phyloP scores from a whole-genome alignment of 2,329 filamentous ascomycete species.

The Cryphonectria japonica region DNA sequence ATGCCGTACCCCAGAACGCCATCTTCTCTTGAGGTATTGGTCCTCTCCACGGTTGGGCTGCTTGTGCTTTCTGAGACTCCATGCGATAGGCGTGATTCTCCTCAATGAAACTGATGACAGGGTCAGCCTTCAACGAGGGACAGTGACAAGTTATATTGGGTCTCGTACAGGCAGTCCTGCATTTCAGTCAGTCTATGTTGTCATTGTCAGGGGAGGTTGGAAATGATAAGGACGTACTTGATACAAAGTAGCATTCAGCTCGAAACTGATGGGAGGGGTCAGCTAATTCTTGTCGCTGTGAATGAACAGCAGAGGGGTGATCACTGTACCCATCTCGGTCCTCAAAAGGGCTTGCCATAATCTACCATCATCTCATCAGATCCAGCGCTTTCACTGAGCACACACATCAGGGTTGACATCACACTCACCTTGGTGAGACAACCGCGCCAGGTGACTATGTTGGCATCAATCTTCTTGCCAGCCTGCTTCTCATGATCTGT shows the following conservation, averaged over 20 bases:
- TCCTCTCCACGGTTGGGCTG: slow-evolving; percentile 45
- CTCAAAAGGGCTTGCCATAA: slow-evolving; percentile 84
- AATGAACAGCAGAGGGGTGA: background rate
- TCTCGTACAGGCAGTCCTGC: slow-evolving; percentile 58
- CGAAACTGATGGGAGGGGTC: slow-evolving; percentile 62
- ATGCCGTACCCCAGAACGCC: slow-evolving; percentile 81
- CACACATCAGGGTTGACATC: slow-evolving; percentile 20
- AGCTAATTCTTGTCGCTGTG: background rate
- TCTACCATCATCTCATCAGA: slow-evolving; percentile 53
- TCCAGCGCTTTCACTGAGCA: background rate
- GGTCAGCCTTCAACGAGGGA: slow-evolving; percentile 28
- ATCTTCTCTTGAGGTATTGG: slow-evolving; percentile 73
- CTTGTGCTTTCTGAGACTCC: slow-evolving; percentile 62
- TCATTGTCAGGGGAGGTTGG: slow-evolving; percentile 32
- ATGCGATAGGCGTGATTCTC: slow-evolving; percentile 80
- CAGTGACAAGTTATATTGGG: background rate
- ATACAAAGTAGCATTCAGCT: slow-evolving; percentile 93
- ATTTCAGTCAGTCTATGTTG: slow-evolving; percentile 25
- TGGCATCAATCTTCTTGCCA: slow-evolving; percentile 69
- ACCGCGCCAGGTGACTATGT: slow-evolving; percentile 90
- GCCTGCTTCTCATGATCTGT: slow-evolving; percentile 71
- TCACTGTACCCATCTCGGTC: slow-evolving; percentile 70
- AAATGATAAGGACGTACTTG: slow-evolving; percentile 61
- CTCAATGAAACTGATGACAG: slow-evolving; percentile 75
- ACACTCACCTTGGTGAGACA: slow-evolving; percentile 97